Evolutionary conservation across 2,329 filamentous ascomycete species (phyloP).

Genomic region (Verticillium alfalfae): DNA sequence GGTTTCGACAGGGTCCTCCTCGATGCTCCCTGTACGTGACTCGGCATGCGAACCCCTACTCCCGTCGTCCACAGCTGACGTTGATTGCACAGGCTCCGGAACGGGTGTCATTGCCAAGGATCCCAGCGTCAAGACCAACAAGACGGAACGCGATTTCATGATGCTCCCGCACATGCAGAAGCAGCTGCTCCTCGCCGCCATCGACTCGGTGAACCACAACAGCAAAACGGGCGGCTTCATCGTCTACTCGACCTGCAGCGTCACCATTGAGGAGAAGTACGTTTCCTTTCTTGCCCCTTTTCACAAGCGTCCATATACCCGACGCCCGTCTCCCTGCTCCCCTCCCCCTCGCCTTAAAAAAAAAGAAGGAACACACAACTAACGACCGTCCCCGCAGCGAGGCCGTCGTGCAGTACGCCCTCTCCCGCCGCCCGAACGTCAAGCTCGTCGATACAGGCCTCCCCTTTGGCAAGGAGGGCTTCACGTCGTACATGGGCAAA

Average conservation of each 20-base stretch:
- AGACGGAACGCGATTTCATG: conserved; percentile 90
- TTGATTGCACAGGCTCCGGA: conserved; percentile 66
- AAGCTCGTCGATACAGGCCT: conserved; percentile 88
- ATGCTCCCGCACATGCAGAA: conserved; percentile 91
- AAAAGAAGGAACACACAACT: not conserved
- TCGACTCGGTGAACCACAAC: conserved; percentile 88
- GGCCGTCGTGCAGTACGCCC: conserved; percentile 86
- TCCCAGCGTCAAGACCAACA: conserved; percentile 95
- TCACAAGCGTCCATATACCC: not conserved
- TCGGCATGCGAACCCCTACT: not conserved
- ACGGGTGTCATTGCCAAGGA: conserved; percentile 98
- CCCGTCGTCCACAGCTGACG: not conserved
- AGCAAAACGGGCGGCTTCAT: conserved; percentile 93
- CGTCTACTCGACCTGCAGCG: conserved; percentile 94
- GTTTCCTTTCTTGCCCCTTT: not conserved
- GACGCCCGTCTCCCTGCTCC: too few relatives aligned
- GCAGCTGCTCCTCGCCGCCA: conserved; percentile 85
- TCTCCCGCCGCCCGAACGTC: conserved; percentile 88
- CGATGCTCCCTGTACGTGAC: conserved; percentile 55
- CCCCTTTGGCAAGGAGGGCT: conserved; percentile 86
- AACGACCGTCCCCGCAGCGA: conserved; percentile 50
- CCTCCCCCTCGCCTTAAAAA: too few relatives aligned
- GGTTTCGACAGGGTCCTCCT: conserved; percentile 93
- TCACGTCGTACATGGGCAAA: conserved; percentile 87
- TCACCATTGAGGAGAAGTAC: conserved; percentile 76